Conservation (phyloP, 495 filamentous ascomycete genomes). For the Neurospora sp. region DNA sequence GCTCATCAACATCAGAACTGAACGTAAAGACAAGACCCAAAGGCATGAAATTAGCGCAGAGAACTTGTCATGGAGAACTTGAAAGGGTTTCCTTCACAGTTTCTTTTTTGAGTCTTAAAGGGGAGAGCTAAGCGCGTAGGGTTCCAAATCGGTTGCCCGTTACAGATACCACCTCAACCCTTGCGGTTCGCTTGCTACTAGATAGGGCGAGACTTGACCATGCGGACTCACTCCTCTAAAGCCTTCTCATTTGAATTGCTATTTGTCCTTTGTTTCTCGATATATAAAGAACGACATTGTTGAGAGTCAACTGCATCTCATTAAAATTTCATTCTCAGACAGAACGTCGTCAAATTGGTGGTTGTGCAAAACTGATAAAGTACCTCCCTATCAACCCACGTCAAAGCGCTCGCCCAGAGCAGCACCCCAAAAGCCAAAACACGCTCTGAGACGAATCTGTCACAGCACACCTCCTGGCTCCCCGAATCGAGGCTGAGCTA, state of each 20-base stretch:
- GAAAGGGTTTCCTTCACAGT: not conserved
- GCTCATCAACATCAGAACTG: not conserved
- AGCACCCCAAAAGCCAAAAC: conserved; percentile 30
- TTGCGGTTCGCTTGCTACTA: not conserved
- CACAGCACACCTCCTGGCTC: conserved; percentile 30
- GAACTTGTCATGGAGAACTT: not conserved
- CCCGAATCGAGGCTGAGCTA: conserved; percentile 2
- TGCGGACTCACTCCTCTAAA: not conserved
- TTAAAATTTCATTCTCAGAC: not conserved
- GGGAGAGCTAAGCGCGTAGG: not conserved
- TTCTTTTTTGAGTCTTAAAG: not conserved
- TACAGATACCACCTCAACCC: not conserved
- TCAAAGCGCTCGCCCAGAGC: conserved; percentile 1
- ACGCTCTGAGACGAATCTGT: conserved; percentile 38
- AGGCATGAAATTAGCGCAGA: not conserved
- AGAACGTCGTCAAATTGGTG: not conserved
- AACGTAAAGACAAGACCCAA: not conserved
- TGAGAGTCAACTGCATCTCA: not conserved
- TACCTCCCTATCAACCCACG: not conserved
- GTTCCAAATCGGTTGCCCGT: not conserved
- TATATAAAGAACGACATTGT: not conserved
- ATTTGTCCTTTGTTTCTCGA: not conserved
- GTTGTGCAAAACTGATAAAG: not conserved
- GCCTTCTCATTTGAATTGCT: not conserved
- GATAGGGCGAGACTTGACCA: not conserved